Conservation (phyloP, 805 yeast species). For the Candida sanyiensis region DNA sequence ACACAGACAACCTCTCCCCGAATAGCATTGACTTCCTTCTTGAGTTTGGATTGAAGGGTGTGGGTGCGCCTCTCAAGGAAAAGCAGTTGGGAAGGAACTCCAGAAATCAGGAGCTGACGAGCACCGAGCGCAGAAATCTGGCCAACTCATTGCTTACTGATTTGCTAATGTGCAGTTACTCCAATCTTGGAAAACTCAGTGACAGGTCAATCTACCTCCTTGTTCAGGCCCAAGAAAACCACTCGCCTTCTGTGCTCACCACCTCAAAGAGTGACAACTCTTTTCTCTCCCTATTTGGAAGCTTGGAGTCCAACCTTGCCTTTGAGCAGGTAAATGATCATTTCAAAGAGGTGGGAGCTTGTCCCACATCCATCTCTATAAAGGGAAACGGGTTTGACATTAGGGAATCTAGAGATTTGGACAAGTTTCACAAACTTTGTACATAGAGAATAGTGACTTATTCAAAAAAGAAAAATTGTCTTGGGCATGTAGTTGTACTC, state of each 20-base stretch:
- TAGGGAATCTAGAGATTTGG: conserved; percentile 4
- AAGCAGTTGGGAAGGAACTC: neutral
- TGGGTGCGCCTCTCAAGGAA: neutral
- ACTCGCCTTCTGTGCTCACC: neutral
- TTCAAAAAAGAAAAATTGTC: too few relatives aligned
- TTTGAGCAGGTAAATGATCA: conserved; percentile 1
- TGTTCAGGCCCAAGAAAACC: neutral
- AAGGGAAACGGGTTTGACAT: conserved; percentile 1
- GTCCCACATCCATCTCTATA: too few relatives aligned
- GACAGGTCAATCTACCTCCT: neutral
- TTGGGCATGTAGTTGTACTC: conserved; percentile 1
- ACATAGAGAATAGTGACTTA: too few relatives aligned
- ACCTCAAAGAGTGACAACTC: neutral
- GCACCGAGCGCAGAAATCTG: neutral
- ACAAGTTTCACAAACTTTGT: conserved; percentile 4
- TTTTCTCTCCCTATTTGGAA: neutral
- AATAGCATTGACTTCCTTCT: conserved; percentile 4
- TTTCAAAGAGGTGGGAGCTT: neutral
- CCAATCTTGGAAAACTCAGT: neutral
- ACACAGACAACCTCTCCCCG: neutral
- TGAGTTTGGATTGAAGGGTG: conserved; percentile 1
- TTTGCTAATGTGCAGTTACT: neutral
- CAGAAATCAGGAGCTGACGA: neutral
- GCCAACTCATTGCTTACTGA: neutral
- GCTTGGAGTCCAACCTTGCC: neutral